phyloP scores from a whole-genome alignment of 2,329 filamentous ascomycete genomes.

The Fusarium xylarioides region DNA sequence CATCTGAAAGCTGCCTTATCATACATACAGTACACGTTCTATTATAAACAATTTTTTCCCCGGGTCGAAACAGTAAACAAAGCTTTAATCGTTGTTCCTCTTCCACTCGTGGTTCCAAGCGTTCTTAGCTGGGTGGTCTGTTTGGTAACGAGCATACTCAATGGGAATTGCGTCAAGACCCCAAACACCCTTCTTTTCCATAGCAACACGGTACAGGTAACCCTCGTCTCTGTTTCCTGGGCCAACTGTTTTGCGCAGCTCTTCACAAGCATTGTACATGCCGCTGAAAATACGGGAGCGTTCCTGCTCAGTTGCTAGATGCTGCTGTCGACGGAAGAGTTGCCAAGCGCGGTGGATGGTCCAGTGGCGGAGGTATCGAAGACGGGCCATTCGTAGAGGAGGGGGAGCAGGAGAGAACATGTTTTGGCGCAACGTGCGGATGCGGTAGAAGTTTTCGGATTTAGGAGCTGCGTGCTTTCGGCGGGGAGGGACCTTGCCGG shows the following conservation, averaged over 20 bases:
- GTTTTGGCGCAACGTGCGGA: slow-evolving; percentile 56
- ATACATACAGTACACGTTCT: slow-evolving; percentile 39
- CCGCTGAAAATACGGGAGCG: slow-evolving; percentile 81
- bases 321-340: slow-evolving; percentile 76
- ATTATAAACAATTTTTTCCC: neutral
- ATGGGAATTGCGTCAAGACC: slow-evolving; percentile 79
- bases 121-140: slow-evolving; percentile 78
- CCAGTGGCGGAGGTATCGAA: slow-evolving; percentile 92
- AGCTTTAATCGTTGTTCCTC: slow-evolving; percentile 53
- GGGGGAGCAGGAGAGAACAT: slow-evolving; percentile 63
- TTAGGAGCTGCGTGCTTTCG: slow-evolving; percentile 44
- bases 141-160: slow-evolving; percentile 88
- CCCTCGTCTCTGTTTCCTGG: slow-evolving; percentile 69
- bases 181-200: slow-evolving; percentile 91
- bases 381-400: slow-evolving; percentile 88
- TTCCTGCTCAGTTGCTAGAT: slow-evolving; percentile 71
- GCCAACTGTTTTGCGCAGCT: slow-evolving; percentile 70
- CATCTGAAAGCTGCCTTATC: slow-evolving; percentile 24
- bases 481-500: slow-evolving; percentile 38
- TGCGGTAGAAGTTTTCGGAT: slow-evolving; percentile 54
- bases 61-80: slow-evolving; percentile 1
- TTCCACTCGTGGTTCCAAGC: slow-evolving; percentile 98
- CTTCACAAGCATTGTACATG: slow-evolving; percentile 88
- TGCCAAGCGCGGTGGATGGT: slow-evolving; percentile 98
- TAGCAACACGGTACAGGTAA: slow-evolving; percentile 83